A percentile compares a stretch with the other conserved stretches of the same genome.
Evolutionary conservation across 208 protist species (phyloP).

Genomic region (Borovskyia barvae): DNA sequence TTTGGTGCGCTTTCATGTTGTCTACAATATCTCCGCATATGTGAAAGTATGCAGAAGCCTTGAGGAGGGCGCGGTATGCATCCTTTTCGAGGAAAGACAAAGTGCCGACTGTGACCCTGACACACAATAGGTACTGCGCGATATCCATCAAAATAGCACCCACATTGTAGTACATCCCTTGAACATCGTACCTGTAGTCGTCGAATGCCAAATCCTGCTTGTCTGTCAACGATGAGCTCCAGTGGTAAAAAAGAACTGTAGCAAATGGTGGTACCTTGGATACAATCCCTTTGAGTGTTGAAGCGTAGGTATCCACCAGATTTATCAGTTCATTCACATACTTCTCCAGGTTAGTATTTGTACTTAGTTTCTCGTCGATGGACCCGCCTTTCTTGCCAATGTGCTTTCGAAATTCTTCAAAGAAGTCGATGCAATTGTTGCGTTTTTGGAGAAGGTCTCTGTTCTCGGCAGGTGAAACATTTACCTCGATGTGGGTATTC

Average conservation of each 20-base stretch:
- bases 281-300: slow-evolving; percentile 26
- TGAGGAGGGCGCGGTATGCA: slow-evolving; percentile 57
- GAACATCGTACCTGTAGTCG: slow-evolving; percentile 75
- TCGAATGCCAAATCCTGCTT: slow-evolving; percentile 46
- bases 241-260: slow-evolving; percentile 47
- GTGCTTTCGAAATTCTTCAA: slow-evolving; percentile 33
- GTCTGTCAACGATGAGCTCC: slow-evolving; percentile 41
- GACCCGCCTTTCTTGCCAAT: slow-evolving; percentile 6
- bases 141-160: slow-evolving; percentile 50
- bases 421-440: slow-evolving; percentile 27
- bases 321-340: slow-evolving; percentile 24
- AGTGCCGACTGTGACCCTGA: slow-evolving; percentile 25
- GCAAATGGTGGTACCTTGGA: slow-evolving; percentile 33
- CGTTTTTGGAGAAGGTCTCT: slow-evolving; percentile 38
- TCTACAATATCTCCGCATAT: slow-evolving; percentile 30
- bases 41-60: slow-evolving; percentile 60
- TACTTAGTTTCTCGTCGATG: slow-evolving; percentile 18
- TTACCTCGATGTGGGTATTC: slow-evolving; percentile 34
- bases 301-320: slow-evolving; percentile 36
- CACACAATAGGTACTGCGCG: slow-evolving; percentile 45
- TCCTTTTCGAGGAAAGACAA: slow-evolving; percentile 53
- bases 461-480: slow-evolving; percentile 29
- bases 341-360: slow-evolving; percentile 24
- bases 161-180: slow-evolving; percentile 67
- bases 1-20: slow-evolving; percentile 35